Evolutionary conservation across 306 rosid genomes (phyloP), one percentile per base, ranked within the genome.

Genomic region (Dryas octopetala): DNA sequence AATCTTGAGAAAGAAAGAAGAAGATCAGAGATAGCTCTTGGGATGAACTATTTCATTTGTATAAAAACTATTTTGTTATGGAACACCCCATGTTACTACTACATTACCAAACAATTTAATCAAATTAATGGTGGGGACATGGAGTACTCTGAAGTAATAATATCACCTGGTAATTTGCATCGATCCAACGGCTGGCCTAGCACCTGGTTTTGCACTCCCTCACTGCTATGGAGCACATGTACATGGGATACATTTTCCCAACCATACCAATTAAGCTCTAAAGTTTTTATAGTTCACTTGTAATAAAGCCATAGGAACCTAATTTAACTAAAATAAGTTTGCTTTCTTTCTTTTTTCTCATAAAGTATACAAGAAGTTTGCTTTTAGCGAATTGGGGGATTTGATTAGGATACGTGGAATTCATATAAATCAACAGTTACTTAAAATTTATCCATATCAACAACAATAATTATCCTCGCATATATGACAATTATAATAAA

Each of bases 31-130:
- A 32, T 32, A 32, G 38, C 38, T 32, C 38, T 32, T 32, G 38
- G 38, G 38, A 2, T 32, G 38, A 32, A 53, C 64, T 40, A 43
- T 70, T n/a, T n/a, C n/a, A n/a, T n/a, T 52, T 53, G 62, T 41
- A 16, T 43, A 28, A 43, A 74, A 13, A 69, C 59, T 54, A 76
- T 82, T 85, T 78, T 32, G 78, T 83, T 1, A 32, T 32, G 38
- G 38, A 32, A 32, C 90, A 88, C 69, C 82, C 88, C 90, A 87
- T 89, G 89, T 89, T 89, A 87, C 86, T 85, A 79, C 90, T 82
- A 41, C 79, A 80, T 82, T 85, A 80, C 82, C 85, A 85, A 86
- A 85, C 85, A 86, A 61, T 28, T 28, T 5, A 85, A 87, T 82
- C 80, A 82, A 78, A 26, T 62, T 40, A 32, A 74, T 80, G 73